These are phyloP conservation scores for Stygiomarasmius scandens DNA, from an alignment of 1,284 basidiomycete species.

Conservation along the genomic window DNA sequence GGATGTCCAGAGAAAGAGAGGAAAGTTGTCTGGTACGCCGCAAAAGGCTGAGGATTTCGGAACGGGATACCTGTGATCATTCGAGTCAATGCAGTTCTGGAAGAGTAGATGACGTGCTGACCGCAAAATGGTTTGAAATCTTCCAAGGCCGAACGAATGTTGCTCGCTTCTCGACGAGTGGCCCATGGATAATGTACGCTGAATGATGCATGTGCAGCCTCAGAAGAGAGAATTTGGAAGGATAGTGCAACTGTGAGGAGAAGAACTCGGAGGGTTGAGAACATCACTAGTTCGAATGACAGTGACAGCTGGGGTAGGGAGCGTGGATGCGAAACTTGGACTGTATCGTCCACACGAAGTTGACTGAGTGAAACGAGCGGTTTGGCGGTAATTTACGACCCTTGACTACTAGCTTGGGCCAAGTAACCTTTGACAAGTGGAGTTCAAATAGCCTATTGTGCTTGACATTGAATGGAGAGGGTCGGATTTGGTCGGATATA, in stretches of 20 bases:
- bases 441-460: too few species aligned
- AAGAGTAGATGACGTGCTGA: not conserved
- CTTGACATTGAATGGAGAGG: too few species aligned
- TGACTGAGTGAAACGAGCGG: too few species aligned
- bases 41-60: not conserved
- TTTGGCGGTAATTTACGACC: too few species aligned
- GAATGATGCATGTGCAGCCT: not conserved
- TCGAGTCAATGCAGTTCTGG: not conserved
- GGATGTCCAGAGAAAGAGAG: not conserved
- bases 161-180: not conserved
- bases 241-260: not conserved
- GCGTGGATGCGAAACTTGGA: too few species aligned
- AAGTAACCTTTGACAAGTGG: too few species aligned
- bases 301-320: too few species aligned
- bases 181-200: not conserved
- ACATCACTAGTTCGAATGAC: too few species aligned
- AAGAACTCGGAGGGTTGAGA: not conserved
- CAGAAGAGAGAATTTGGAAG: not conserved
- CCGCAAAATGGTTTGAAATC: not conserved
- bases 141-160: not conserved
- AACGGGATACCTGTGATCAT: not conserved
- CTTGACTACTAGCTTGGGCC: too few species aligned
- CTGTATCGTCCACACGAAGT: too few species aligned
- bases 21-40: not conserved
- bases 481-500: too few species aligned